Evolutionary conservation across 148 eudicot species (phyloP).

Genomic region (Fagopyrum esculentum): DNA sequence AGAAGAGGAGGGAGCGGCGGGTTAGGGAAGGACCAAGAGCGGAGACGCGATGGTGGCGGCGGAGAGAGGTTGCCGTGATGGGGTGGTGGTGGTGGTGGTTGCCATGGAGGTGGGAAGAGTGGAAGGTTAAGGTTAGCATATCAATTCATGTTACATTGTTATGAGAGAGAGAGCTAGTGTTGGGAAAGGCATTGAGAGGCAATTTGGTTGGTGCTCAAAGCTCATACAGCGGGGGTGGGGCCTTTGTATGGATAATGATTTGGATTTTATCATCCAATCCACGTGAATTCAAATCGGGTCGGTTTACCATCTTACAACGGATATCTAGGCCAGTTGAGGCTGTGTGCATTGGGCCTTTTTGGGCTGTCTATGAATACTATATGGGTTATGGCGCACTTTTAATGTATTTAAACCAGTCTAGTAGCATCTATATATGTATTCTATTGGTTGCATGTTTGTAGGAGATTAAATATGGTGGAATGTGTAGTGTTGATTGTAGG

Average conservation of each 20-base stretch:
- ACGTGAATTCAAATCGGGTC: no score
- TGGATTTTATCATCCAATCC: not conserved
- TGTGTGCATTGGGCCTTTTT: no score
- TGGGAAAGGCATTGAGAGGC: not conserved
- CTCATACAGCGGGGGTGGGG: not conserved
- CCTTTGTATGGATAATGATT: constrained; percentile 2
- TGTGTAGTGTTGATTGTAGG: no score
- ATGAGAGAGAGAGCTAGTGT: not conserved
- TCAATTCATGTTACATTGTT: constrained; percentile 7
- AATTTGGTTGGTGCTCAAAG: not conserved
- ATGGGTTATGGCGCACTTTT: no score
- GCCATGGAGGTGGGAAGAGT: constrained; percentile 12
- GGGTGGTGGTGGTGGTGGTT: constrained; percentile 7
- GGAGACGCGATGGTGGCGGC: not conserved
- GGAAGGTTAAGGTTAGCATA: constrained; percentile 31
- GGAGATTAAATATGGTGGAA: no score
- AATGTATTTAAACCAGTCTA: no score
- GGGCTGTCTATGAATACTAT: no score
- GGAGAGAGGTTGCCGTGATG: not conserved
- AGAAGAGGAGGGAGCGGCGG: constrained; percentile 69
- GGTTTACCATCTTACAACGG: no score
- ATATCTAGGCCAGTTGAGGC: no score
- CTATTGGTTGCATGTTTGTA: no score
- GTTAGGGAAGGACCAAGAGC: constrained; percentile 13
- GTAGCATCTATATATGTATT: no score